These are phyloP conservation scores for Quercus suber DNA, from an alignment of 306 rosid species.

Conservation along the genomic window DNA sequence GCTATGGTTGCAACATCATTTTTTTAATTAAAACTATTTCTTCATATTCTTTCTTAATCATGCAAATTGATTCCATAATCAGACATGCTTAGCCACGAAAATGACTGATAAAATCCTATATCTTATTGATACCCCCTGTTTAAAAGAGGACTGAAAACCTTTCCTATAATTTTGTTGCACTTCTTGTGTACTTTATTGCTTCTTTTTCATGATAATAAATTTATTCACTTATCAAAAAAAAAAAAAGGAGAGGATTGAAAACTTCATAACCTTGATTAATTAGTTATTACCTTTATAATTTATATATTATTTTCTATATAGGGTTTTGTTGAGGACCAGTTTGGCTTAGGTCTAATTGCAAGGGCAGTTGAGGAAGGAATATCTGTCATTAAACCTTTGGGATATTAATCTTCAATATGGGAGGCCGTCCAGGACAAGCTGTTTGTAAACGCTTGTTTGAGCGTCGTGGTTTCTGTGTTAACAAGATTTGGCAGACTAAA, in stretches of 20 bases:
- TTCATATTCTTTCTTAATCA: no score
- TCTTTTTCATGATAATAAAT: no score
- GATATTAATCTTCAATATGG: conserved; percentile 95
- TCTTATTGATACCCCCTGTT: background rate
- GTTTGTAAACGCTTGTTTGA: conserved; percentile 92
- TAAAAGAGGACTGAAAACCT: background rate
- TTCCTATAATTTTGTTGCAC: background rate
- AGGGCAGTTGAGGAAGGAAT: conserved; percentile 99
- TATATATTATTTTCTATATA: conserved; percentile 18
- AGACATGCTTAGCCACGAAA: no score
- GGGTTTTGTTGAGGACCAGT: conserved; percentile 99
- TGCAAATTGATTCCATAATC: no score
- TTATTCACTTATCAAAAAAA: no score
- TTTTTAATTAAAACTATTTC: no score
- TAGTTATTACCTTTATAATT: background rate
- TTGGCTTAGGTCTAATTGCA: conserved; percentile 94
- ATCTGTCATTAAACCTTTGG: conserved; percentile 77
- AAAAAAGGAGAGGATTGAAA: background rate
- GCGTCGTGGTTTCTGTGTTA: conserved; percentile 82
- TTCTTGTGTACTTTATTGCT: no score
- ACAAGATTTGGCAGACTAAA: conserved; percentile 97
- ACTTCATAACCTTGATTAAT: background rate
- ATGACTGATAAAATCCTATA: no score
- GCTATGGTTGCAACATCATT: no score
- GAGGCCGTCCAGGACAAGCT: conserved; percentile 98